These are phyloP conservation scores for Penstemon newberryi DNA, from an alignment of 257 asterid species.

Conservation along the genomic window DNA sequence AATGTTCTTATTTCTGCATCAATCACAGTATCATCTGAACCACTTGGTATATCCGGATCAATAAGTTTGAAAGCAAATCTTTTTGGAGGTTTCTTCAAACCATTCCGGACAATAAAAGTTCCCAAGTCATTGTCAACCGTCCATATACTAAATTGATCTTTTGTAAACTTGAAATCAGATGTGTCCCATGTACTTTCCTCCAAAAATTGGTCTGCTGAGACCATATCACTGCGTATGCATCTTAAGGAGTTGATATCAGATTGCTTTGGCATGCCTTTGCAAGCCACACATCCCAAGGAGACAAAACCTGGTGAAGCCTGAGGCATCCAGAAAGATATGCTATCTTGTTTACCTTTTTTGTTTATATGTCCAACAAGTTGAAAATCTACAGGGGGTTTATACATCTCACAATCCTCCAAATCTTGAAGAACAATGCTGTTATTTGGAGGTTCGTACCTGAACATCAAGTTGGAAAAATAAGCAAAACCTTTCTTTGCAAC, in stretches of 20 bases:
- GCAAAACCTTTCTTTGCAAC: slow-evolving; percentile 10
- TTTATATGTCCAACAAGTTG: slow-evolving; percentile 71
- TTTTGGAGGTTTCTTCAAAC: slow-evolving; percentile 83
- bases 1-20: slow-evolving; percentile 84
- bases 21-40: slow-evolving; percentile 66
- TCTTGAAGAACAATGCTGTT: slow-evolving; percentile 76
- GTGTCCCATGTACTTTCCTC: slow-evolving; percentile 95
- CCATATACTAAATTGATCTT: slow-evolving; percentile 85
- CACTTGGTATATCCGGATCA: slow-evolving; percentile 57
- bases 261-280: slow-evolving; percentile 72
- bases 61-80: slow-evolving; percentile 87
- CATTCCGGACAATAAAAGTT: slow-evolving; percentile 77
- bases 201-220: slow-evolving; percentile 66
- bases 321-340: slow-evolving; percentile 89
- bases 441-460: slow-evolving; percentile 89
- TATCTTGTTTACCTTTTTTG: slow-evolving; percentile 66
- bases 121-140: slow-evolving; percentile 69
- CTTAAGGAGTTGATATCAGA: slow-evolving; percentile 78
- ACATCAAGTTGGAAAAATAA: slow-evolving; percentile 29
- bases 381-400: slow-evolving; percentile 73
- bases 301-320: slow-evolving; percentile 98
- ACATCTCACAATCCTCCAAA: slow-evolving; percentile 64
- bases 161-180: slow-evolving; percentile 60
- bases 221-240: slow-evolving; percentile 90
- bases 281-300: slow-evolving; percentile 82